Evolutionary conservation across 805 yeast species (phyloP).

Genomic region (Sugiyamaella chiloensis): DNA sequence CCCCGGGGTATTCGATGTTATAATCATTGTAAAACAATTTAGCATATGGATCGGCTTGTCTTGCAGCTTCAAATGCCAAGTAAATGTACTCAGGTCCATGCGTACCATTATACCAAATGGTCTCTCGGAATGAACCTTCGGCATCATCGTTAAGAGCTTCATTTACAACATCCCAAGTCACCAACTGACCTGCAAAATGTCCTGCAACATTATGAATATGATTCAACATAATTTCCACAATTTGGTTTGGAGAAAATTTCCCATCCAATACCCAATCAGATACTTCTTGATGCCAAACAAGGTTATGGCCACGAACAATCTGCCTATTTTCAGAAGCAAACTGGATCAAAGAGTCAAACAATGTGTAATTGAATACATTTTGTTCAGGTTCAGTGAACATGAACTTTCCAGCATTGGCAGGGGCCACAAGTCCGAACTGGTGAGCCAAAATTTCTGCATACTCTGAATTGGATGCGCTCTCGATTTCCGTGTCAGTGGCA

Average conservation of each 20-base stretch:
- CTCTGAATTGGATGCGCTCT: background rate
- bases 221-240: constrained; percentile 1
- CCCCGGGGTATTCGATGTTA: constrained; percentile 7
- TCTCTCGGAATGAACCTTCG: background rate
- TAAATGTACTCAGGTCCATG: constrained; percentile 9
- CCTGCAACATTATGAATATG: constrained; percentile 7
- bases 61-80: constrained; percentile 1
- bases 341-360: constrained; percentile 2
- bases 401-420: constrained; percentile 6
- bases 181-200: constrained; percentile 1
- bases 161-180: constrained; percentile 6
- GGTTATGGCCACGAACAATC: constrained; percentile 4
- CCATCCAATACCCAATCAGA: constrained; percentile 9
- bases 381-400: constrained; percentile 6
- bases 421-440: constrained; percentile 2
- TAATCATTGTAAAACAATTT: constrained; percentile 9
- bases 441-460: constrained; percentile 1
- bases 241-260: background rate
- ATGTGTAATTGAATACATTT: constrained; percentile 3
- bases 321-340: constrained; percentile 4
- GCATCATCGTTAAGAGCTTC: constrained; percentile 4
- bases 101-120: constrained; percentile 9
- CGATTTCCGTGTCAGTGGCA: constrained; percentile 1
- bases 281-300: constrained; percentile 5
- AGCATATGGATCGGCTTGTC: constrained; percentile 6